These are phyloP conservation scores for Claviceps sp. DNA, from an alignment of 2,329 filamentous ascomycete species.

Conservation along the genomic window DNA sequence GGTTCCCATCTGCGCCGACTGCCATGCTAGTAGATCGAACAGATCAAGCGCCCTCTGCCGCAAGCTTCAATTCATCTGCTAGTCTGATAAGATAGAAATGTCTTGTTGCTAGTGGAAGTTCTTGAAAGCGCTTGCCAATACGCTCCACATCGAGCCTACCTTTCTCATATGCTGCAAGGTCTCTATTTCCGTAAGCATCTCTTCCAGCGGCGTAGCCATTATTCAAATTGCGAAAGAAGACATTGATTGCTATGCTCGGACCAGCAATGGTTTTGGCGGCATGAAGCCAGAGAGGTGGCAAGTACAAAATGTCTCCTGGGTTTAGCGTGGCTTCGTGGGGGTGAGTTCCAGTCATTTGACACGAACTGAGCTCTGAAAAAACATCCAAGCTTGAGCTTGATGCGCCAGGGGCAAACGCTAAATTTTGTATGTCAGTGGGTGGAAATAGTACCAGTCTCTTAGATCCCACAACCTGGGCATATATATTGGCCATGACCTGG, in stretches of 20 bases:
- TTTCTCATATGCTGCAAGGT: slow-evolving; percentile 73
- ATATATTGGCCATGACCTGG: slow-evolving; percentile 74
- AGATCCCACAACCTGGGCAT: slow-evolving; percentile 62
- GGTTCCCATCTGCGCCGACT: no score
- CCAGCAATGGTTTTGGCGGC: slow-evolving; percentile 47
- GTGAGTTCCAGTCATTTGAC: slow-evolving; percentile 33
- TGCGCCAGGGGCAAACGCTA: slow-evolving; percentile 61
- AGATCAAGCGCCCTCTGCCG: slow-evolving; percentile 8
- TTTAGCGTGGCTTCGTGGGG: slow-evolving; percentile 53
- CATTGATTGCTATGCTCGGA: slow-evolving; percentile 69
- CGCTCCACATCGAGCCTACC: slow-evolving; percentile 58
- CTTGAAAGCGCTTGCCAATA: slow-evolving; percentile 50
- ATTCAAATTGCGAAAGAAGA: slow-evolving; percentile 68
- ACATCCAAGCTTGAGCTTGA: slow-evolving; percentile 70
- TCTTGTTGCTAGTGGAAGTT: slow-evolving; percentile 50
- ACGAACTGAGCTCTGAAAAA: slow-evolving; percentile 36
- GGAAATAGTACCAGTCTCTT: slow-evolving; percentile 69
- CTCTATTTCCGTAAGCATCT: slow-evolving; percentile 81
- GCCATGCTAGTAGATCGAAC: slow-evolving; percentile 9
- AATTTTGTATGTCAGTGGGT: slow-evolving; percentile 54
- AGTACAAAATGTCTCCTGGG: slow-evolving; percentile 65
- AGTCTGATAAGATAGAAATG: slow-evolving; percentile 64
- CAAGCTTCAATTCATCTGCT: slow-evolving; percentile 46
- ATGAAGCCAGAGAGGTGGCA: slow-evolving; percentile 78
- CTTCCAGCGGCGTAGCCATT: slow-evolving; percentile 57